Percentiles rank a stretch among this genome's conserved stretches.
These are phyloP conservation scores for Aureobasidium subglaciale DNA, from an alignment of 2,329 filamentous ascomycete genomes.

Conservation along the genomic window DNA sequence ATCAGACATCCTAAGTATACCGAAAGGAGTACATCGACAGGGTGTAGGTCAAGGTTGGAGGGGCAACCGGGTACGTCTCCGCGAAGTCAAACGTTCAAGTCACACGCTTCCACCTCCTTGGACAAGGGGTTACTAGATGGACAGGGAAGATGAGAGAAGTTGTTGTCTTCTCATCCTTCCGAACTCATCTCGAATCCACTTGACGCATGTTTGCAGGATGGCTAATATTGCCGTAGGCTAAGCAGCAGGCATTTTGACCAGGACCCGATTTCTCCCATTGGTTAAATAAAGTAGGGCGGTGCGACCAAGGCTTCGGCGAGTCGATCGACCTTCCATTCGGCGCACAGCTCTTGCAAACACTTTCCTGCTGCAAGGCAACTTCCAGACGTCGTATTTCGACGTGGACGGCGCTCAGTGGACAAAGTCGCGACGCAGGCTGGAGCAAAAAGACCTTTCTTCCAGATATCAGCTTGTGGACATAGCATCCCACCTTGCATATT, in stretches of 20 bases:
- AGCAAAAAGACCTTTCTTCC: neutral
- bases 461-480: neutral
- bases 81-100: neutral
- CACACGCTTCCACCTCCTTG: conserved; percentile 10
- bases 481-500: conserved; percentile 8
- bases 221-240: neutral
- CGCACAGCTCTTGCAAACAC: neutral
- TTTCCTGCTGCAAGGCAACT: conserved; percentile 4
- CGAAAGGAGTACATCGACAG: neutral
- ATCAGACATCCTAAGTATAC: too few species aligned
- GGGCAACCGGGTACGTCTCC: conserved; percentile 6
- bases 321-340: neutral
- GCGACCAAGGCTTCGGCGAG: neutral
- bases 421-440: neutral
- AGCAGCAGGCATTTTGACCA: neutral
- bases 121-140: neutral
- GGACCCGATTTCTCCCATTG: conserved; percentile 2
- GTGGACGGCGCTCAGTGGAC: conserved; percentile 5
- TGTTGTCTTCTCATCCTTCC: neutral
- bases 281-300: conserved; percentile 4
- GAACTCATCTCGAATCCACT: neutral
- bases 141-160: neutral
- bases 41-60: conserved; percentile 1
- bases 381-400: neutral
- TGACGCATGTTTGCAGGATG: neutral